Base-by-base conservation (phyloP, 495 filamentous ascomycete species). In the Aspergillus biplanus region DNA sequence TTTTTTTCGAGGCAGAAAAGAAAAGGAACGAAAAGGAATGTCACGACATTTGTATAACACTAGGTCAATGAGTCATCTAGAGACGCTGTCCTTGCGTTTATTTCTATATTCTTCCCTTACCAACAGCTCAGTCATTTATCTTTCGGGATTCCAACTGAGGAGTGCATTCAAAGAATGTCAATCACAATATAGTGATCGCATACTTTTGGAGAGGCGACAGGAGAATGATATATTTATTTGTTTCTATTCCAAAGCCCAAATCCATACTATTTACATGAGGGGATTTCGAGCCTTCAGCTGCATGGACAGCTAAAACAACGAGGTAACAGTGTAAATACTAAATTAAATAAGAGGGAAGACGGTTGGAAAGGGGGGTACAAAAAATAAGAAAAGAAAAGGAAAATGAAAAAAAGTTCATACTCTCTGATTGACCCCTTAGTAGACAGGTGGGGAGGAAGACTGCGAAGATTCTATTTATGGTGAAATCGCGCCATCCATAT, bases 211-310 rank as follows among this genome's bases (percentile, higher is more conserved):
- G 21, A 27, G 21, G 21, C 21, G 21, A 37, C 3, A 37, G 52
- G 52, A 12, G 46, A 48, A 48, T 13, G n/a, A 48, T 15, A 48
- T 48, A 48, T 49, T 6, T 21, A 50, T 27, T 18, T 50, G 6
- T 8, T 27, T 50, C 47, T 50, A 50, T 50, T 27, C 47, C 47
- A 50, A 44, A 21, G 47, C 27, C 47, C 39, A 44, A 15, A 13
- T 6, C 39, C 39, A 44, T 44, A 49, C 18, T 49, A 50, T 50
- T 50, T 50, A 50, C 47, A 50, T 21, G 47, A 50, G 16, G 31
- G 49, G 18, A 33, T 15, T 52, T 21, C 49, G 4, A 18, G 21
- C 2, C 21, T 27, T 27, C 21, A 27, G 2, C 21, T 27, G 1
- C 21, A 1, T 2, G 21, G 21, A 27, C 2, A 27, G 21, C 21